Base-by-base conservation (phyloP, 805 yeast species). In the Isabelozyma heimii region DNA sequence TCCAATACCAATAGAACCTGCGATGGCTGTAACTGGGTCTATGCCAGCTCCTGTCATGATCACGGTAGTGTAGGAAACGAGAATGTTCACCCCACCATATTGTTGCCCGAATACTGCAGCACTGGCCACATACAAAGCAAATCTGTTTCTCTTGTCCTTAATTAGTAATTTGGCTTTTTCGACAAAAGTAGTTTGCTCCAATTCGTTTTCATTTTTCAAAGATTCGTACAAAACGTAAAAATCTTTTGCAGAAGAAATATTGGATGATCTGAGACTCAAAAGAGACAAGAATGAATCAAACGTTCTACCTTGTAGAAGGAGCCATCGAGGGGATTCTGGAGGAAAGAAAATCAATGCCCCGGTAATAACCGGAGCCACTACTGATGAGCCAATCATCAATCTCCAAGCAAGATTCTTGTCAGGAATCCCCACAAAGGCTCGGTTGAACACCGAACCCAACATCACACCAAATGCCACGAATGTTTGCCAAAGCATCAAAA, bases 251-350 rank as follows among this genome's bases (percentile, higher is more conserved):
- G 57, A 55, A 13, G 43, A 15, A 5, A 55, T 20, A 10, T 49
- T 47, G 28, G 38, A 17, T 5, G 28, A 20, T 13, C 59, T 42
- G 46, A 55, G 45, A 16, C 28, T 48, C 12, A 13, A 12, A 37
- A 56, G 49, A 12, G 53, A 40, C 12, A 45, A 27, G 15, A 30
- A 49, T 2, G 65, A 65, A 14, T 56, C 59, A 3, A 46, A 55
- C 6, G 43, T 50, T 42, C 57, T 52, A 3, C 51, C 47, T 46
- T 52, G 44, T 3, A 52, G 44, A 47, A 62, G 48, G 13, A 60
- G 44, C 63, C 62, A 62, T 44, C 67, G 50, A 2, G 67, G 66
- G 4, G 64, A 59, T 44, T 61, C 66, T 3, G 66, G 65, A 40
- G 56, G 51, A 42, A 54, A 50, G 42, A 53, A 55, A 3, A 60